A percentile compares a stretch with the other conserved stretches of the same genome.
Evolutionary conservation across 305 asterid species (phyloP).

Genomic region (Rubia occidens): DNA sequence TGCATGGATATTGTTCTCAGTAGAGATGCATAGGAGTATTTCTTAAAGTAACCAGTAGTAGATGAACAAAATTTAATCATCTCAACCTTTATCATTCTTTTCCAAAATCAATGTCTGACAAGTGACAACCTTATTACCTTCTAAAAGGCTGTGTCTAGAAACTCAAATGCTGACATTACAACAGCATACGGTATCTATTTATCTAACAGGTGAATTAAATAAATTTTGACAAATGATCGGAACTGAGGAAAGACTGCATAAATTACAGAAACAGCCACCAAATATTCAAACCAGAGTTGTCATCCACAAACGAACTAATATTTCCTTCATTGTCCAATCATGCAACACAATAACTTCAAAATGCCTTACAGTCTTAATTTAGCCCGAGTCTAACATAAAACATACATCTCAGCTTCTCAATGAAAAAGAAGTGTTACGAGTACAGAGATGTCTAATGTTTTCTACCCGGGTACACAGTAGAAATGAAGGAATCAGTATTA

Average conservation of each 20-base stretch:
- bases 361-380: background rate
- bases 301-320: no score
- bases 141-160: background rate
- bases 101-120: background rate
- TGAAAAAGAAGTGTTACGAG: background rate
- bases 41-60: background rate
- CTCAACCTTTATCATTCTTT: background rate
- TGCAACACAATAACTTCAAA: background rate
- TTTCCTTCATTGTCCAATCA: background rate
- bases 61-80: background rate
- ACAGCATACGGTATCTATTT: background rate
- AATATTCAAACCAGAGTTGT: background rate
- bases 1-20: background rate
- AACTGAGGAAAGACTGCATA: background rate
- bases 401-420: background rate
- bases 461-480: background rate
- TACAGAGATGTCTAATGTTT: background rate
- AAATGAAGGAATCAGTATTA: constrained; percentile 20
- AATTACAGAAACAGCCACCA: background rate
- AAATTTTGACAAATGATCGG: background rate
- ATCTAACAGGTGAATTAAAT: background rate
- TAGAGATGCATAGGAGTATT: background rate
- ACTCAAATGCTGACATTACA: background rate
- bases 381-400: background rate
- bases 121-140: background rate